Evolutionary conservation across 1,284 basidiomycete species (phyloP), one percentile per base, ranked within the genome.

Genomic region (Tylopilus sp.): DNA sequence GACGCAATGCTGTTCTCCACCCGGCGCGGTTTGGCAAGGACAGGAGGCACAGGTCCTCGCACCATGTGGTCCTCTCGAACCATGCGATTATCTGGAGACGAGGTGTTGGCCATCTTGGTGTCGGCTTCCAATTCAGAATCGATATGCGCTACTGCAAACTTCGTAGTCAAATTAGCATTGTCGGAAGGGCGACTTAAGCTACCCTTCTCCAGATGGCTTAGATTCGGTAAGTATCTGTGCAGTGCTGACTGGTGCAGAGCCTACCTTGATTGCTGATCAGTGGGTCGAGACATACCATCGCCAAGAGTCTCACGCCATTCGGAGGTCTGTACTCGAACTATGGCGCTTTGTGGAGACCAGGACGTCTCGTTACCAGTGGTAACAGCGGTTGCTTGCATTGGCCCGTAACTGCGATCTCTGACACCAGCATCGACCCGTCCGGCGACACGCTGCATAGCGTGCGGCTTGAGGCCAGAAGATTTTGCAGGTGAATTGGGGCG

Each of bases 251-350:
- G 51, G 8, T 18, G 5, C 2, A 57, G 47, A 7, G 8, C 53
- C 9, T 53, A 72, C 72, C 61, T 64, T 49, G 7, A 13, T 36
- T 32, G 29, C 19, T 3, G 38, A 51, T 51, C 18, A n/a, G 47
- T 13, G 52, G 44, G 19, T 52, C 16, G 53, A 1, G 61, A 47
- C 51, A 33, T 7, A 26, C 7, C 7, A 38, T 41, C 32, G 13
- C 51, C 29, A 12, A 41, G 51, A 24, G 22, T 22, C 22, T n/a
- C 38, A 2, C 33, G n/a, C 29, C 18, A 49, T 26, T 53, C 13
- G 38, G 39, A 55, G 39, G 56, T 18, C 32, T n/a, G 59, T 19
- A 49, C 54, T 26, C 16, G 58, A 38, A 62, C 29, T 29, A 53
- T 26, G 29, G 62, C 65, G 10, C 49, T 19, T 4, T 55, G 52